Evolutionary conservation across 2,329 filamentous ascomycete species (phyloP).

Genomic region (Phialophora macrospora): DNA sequence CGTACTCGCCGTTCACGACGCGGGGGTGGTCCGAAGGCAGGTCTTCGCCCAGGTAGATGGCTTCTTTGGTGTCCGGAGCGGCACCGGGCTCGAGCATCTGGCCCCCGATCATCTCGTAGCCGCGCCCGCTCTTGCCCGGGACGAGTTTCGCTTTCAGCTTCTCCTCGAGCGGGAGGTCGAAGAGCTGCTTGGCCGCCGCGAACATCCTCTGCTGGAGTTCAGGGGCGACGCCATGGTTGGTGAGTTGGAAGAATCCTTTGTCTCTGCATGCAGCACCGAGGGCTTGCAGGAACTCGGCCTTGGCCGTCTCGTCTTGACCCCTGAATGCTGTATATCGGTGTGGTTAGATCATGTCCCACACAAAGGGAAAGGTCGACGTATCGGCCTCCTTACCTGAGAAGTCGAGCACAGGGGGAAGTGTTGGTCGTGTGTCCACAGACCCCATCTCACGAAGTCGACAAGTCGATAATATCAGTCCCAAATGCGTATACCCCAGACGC

Average conservation of each 20-base stretch:
- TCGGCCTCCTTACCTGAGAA: conserved; percentile 17
- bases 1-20: conserved; percentile 18
- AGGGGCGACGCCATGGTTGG: conserved; percentile 53
- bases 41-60: conserved; percentile 29
- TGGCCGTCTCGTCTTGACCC: neutral
- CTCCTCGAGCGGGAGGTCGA: conserved; percentile 48
- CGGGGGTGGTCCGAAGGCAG: conserved; percentile 19
- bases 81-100: conserved; percentile 32
- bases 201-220: conserved; percentile 50
- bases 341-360: neutral
- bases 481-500: too few species aligned
- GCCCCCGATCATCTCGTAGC: conserved; percentile 47
- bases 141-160: conserved; percentile 37
- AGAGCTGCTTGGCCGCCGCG: conserved; percentile 51
- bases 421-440: neutral
- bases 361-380: too few species aligned
- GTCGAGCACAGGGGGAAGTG: conserved; percentile 20
- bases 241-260: conserved; percentile 52
- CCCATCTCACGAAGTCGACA: neutral
- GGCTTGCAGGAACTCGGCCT: conserved; percentile 43
- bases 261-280: conserved; percentile 52
- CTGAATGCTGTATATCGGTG: conserved; percentile 5
- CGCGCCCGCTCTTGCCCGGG: conserved; percentile 40
- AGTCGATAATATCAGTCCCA: too few species aligned
- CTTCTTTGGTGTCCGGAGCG: conserved; percentile 31